Conservation (phyloP, 73 alveolate genomes). For the Paramecium sonneborni region DNA sequence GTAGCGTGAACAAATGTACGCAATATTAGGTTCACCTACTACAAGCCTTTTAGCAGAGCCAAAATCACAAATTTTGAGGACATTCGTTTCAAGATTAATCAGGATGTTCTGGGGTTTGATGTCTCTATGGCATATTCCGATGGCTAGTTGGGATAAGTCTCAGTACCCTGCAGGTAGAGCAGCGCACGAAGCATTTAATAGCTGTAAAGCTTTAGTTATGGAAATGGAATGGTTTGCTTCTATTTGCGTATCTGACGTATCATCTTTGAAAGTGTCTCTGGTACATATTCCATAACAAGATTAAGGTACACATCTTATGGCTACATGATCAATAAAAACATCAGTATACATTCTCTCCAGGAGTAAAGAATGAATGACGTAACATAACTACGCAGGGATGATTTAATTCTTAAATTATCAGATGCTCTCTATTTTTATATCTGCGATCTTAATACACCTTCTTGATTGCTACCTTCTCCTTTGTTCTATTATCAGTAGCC, state of each 20-base stretch:
- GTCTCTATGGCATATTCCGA: slow-evolving; percentile 88
- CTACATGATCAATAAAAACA: slow-evolving; percentile 6
- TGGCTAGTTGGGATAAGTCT: slow-evolving; percentile 20
- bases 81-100: slow-evolving; percentile 65
- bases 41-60: slow-evolving; percentile 90
- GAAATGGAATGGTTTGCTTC: slow-evolving; percentile 75
- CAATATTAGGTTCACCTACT: slow-evolving; percentile 84
- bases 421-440: slow-evolving; percentile 90
- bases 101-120: slow-evolving; percentile 80
- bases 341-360: slow-evolving; percentile 71
- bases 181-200: slow-evolving; percentile 87
- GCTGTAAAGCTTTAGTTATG: slow-evolving; percentile 87
- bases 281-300: slow-evolving; percentile 93
- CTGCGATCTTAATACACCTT: slow-evolving; percentile 86
- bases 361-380: slow-evolving; percentile 85
- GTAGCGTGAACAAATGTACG: slow-evolving; percentile 84
- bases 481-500: slow-evolving; percentile 80
- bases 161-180: slow-evolving; percentile 77
- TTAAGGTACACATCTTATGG: slow-evolving; percentile 85
- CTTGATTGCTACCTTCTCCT: slow-evolving; percentile 85
- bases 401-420: slow-evolving; percentile 83
- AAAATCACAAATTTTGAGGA: slow-evolving; percentile 80
- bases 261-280: slow-evolving; percentile 83
- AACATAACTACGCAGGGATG: slow-evolving; percentile 86
- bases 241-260: slow-evolving; percentile 75